A percentile compares a stretch with the other conserved stretches of the same genome.
phyloP scores from a whole-genome alignment of 2,329 filamentous ascomycete genomes.

The Dothidotthia symphoricarpi region DNA sequence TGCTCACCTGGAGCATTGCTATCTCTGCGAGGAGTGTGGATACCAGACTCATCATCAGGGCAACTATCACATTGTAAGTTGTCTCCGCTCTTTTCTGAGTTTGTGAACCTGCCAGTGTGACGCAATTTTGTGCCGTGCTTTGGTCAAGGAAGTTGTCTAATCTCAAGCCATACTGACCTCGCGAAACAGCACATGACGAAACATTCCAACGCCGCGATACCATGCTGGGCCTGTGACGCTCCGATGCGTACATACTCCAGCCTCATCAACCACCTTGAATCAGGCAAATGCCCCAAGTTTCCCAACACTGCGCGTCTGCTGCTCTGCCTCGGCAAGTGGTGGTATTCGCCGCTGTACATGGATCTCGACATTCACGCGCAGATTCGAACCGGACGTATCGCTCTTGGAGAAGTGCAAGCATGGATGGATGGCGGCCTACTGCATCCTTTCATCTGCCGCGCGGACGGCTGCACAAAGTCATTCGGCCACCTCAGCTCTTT shows the following conservation, averaged over 20 bases:
- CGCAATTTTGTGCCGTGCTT: too few species aligned
- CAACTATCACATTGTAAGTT: constrained; percentile 23
- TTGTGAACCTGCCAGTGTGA: too few species aligned
- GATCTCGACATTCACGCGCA: constrained; percentile 36
- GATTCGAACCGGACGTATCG: constrained; percentile 25
- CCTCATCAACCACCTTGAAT: constrained; percentile 47
- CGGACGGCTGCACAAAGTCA: constrained; percentile 19
- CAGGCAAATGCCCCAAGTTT: constrained; percentile 65
- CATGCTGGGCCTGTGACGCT: constrained; percentile 27
- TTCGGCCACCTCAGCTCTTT: constrained; percentile 31
- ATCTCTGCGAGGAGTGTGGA: constrained; percentile 21
- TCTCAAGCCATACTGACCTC: too few species aligned
- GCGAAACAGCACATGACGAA: constrained; percentile 32
- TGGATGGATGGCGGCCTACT: constrained; percentile 27
- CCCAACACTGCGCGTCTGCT: constrained; percentile 52
- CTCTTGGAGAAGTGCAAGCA: constrained; percentile 18
- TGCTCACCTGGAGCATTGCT: constrained; percentile 24
- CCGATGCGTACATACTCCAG: constrained; percentile 26
- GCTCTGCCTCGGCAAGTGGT: constrained; percentile 31
- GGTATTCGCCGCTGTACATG: constrained; percentile 38
- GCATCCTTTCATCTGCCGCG: constrained; percentile 34
- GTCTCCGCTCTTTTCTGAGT: background rate
- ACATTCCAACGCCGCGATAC: constrained; percentile 17
- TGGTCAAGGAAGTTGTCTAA: too few species aligned
- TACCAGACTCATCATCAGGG: constrained; percentile 23